Evolutionary conservation across 2,329 filamentous ascomycete genomes (phyloP), one percentile per base, ranked within the genome.

Genomic region (Claviceps sp.): DNA sequence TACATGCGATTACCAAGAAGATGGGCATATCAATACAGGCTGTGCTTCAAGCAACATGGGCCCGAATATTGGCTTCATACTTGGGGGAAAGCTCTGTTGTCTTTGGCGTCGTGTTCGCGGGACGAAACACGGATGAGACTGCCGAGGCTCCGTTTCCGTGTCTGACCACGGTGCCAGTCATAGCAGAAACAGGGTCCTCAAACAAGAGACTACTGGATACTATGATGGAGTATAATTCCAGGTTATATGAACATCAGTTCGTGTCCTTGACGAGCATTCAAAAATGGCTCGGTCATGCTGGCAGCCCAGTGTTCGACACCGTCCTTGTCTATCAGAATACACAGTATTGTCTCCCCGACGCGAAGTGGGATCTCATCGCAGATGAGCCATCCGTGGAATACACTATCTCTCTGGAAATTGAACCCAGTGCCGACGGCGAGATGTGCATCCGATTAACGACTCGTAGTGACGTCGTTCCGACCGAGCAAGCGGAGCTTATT

Each of bases 81-180:
- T 75, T 83, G 14, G 89, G 89, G 1, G 89, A 95, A 61, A 61
- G 70, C 2, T 75, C 75, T 5, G 82, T 93, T 0, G 83, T 84
- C 0, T 95, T 93, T 63, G 91, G 90, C 0, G 74, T 86, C 14
- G 87, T 90, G 0, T 72, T 95, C 7, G 90, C 90, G 8, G 89
- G 89, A 1, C 75, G 89, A 37, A 81, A 76, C 3, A 74, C 75
- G 0, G 75, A 83, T 4, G 70, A 74, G n/a, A 79, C 82, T 0
- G 72, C 76, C 18, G 63, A 73, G 5, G 75, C 78, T 4, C 74
- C 79, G 0, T 87, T 96, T 49, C 90, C 91, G 0, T 91, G 86
- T 62, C 80, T 96, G 52, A 83, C 84, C 0, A 95, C 89, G 0
- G 65, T 95, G 2, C 91, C 91, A 0, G 75, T 93, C 1, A 65